Percentiles rank a stretch among this genome's conserved stretches.
Evolutionary conservation across 140 eudicot genomes (phyloP).

Genomic region (Bidens hawaiensis): DNA sequence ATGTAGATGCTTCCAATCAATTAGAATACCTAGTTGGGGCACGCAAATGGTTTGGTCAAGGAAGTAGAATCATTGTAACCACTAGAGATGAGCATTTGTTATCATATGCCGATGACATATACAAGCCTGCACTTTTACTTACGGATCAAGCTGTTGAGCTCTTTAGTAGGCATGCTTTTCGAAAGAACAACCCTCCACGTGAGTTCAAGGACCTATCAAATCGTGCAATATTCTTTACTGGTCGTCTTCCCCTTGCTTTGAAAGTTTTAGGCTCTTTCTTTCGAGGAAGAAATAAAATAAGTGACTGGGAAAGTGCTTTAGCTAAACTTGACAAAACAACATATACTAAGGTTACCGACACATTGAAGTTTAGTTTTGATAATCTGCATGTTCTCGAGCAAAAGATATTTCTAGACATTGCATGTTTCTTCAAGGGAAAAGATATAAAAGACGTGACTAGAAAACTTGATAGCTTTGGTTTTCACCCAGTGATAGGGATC

Average conservation of each 20-base stretch:
- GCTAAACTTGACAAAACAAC: not conserved
- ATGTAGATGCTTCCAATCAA: conserved; percentile 4
- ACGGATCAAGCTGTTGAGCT: conserved; percentile 4
- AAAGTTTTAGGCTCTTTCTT: not conserved
- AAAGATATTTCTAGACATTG: conserved; percentile 6
- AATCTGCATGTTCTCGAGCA: not conserved
- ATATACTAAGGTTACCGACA: not conserved
- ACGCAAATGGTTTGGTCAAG: conserved; percentile 6
- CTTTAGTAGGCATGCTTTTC: conserved; percentile 16
- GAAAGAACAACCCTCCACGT: conserved; percentile 1
- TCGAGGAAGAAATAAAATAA: not conserved
- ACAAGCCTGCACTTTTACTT: not conserved
- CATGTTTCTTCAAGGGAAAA: conserved; percentile 15
- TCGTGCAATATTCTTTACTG: not conserved
- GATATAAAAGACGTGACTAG: not conserved
- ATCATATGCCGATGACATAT: not conserved
- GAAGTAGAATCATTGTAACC: conserved; percentile 21
- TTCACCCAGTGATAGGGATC: not conserved
- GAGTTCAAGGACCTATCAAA: not conserved
- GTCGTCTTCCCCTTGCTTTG: conserved; percentile 10
- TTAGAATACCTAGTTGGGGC: not conserved
- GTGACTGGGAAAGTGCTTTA: not conserved
- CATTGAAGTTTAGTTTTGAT: conserved; percentile 6
- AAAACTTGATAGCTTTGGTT: conserved; percentile 5
- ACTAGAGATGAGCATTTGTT: conserved; percentile 9